A percentile compares a stretch with the other conserved stretches of the same genome.
These are phyloP conservation scores for Lumnitzera littorea DNA, from an alignment of 345 rosid species.

Conservation along the genomic window DNA sequence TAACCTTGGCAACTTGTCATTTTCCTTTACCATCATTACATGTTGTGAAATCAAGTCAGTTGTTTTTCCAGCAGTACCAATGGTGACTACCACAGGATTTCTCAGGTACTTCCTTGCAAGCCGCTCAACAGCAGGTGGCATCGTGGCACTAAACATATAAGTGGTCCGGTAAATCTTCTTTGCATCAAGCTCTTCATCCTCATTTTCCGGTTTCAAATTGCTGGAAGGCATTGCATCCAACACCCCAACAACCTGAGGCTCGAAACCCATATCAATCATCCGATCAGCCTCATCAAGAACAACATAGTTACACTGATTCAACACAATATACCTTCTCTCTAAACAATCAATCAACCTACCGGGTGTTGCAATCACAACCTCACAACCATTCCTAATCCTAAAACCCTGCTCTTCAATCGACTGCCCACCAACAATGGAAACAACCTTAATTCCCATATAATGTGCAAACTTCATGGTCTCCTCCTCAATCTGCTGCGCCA, in stretches of 20 bases:
- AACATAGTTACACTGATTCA: constrained; percentile 90
- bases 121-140: constrained; percentile 94
- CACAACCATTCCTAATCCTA: constrained; percentile 90
- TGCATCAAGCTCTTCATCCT: constrained; percentile 92
- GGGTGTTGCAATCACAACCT: constrained; percentile 89
- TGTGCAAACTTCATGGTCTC: constrained; percentile 89
- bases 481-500: constrained; percentile 93
- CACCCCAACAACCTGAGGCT: constrained; percentile 86
- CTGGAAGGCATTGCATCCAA: constrained; percentile 95
- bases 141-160: constrained; percentile 97
- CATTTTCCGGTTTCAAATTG: constrained; percentile 89
- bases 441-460: constrained; percentile 78
- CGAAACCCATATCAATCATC: constrained; percentile 97
- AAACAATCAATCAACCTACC: constrained; percentile 88
- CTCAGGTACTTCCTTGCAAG: constrained; percentile 93
- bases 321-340: constrained; percentile 83
- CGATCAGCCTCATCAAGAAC: constrained; percentile 99
- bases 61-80: constrained; percentile 94
- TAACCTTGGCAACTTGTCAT: constrained; percentile 59
- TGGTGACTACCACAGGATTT: constrained; percentile 90
- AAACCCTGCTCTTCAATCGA: constrained; percentile 90
- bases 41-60: constrained; percentile 86
- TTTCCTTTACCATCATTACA: constrained; percentile 83
- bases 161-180: constrained; percentile 90
- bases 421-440: constrained; percentile 93